Percentiles rank a stretch among this genome's conserved stretches.
Conservation (phyloP, 73 alveolate genomes). For the Uronychia setigera region DNA sequence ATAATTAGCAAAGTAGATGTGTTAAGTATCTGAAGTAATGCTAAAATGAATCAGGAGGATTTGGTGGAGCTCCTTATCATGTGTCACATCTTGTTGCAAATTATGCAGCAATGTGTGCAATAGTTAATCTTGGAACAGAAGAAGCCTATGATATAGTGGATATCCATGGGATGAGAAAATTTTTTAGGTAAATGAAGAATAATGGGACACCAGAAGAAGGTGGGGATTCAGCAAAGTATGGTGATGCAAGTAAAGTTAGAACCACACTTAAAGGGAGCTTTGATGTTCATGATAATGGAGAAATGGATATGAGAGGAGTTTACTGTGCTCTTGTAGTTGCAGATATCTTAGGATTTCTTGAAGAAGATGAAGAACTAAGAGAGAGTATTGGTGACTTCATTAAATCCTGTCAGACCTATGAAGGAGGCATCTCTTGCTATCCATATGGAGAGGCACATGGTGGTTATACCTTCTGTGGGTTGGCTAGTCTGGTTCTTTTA, state of each 20-base stretch:
- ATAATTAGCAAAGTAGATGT: constrained; percentile 9
- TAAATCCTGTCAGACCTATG: constrained; percentile 94
- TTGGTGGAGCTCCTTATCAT: constrained; percentile 86
- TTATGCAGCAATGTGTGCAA: constrained; percentile 88
- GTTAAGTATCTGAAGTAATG: constrained; percentile 38
- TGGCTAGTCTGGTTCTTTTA: constrained; percentile 86
- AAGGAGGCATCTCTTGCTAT: constrained; percentile 97
- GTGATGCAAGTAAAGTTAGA: constrained; percentile 15
- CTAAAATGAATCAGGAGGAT: constrained; percentile 84
- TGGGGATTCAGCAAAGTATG: constrained; percentile 30
- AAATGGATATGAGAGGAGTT: constrained; percentile 96
- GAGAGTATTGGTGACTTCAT: constrained; percentile 90
- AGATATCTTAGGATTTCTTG: constrained; percentile 75
- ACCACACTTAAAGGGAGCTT: constrained; percentile 79
- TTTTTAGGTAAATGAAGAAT: constrained; percentile 76
- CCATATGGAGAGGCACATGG: constrained; percentile 99
- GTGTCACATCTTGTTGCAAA: constrained; percentile 87
- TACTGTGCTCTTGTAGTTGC: constrained; percentile 92
- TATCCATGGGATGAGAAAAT: constrained; percentile 81
- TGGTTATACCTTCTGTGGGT: constrained; percentile 98
- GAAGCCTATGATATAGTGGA: constrained; percentile 89
- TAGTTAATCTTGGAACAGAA: constrained; percentile 80
- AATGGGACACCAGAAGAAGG: constrained; percentile 48
- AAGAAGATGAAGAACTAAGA: constrained; percentile 73
- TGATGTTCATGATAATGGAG: constrained; percentile 94